These are phyloP conservation scores for Paramecium tetraurelia DNA, from an alignment of 73 alveolate genomes.

Conservation along the genomic window DNA sequence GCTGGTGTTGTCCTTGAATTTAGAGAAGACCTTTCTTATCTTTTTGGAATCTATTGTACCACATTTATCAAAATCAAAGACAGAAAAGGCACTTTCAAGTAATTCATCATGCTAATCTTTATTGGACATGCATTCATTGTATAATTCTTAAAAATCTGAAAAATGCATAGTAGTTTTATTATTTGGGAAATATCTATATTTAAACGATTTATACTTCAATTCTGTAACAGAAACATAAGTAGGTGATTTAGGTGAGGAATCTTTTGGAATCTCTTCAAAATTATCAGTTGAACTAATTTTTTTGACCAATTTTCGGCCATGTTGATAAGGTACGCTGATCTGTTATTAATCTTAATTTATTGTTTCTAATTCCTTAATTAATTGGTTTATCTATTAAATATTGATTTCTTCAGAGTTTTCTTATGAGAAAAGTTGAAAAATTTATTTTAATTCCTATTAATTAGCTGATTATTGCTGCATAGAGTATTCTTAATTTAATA, in stretches of 20 bases:
- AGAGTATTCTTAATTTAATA: not conserved
- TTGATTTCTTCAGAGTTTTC: not conserved
- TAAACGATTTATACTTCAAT: not conserved
- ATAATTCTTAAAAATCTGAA: constrained; percentile 41
- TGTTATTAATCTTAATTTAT: not conserved
- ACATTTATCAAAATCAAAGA: not conserved
- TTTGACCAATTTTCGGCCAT: not conserved
- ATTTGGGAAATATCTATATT: constrained; percentile 26
- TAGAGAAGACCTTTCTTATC: constrained; percentile 38
- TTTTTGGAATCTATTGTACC: constrained; percentile 48
- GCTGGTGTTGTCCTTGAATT: constrained; percentile 48
- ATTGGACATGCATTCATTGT: constrained; percentile 49
- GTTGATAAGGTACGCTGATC: not conserved
- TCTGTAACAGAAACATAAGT: constrained; percentile 40
- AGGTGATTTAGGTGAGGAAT: constrained; percentile 18
- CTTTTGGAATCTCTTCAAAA: not conserved
- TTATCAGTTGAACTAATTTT: not conserved
- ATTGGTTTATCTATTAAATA: not conserved
- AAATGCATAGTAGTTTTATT: constrained; percentile 42
- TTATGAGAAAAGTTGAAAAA: not conserved
- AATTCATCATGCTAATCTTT: constrained; percentile 50
- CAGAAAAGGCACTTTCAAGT: constrained; percentile 26
- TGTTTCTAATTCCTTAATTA: not conserved
- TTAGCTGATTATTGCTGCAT: not conserved
- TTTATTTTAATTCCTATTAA: not conserved